These are phyloP conservation scores for Apiospora arundinis DNA, from an alignment of 2,329 filamentous ascomycete genomes.

Conservation along the genomic window DNA sequence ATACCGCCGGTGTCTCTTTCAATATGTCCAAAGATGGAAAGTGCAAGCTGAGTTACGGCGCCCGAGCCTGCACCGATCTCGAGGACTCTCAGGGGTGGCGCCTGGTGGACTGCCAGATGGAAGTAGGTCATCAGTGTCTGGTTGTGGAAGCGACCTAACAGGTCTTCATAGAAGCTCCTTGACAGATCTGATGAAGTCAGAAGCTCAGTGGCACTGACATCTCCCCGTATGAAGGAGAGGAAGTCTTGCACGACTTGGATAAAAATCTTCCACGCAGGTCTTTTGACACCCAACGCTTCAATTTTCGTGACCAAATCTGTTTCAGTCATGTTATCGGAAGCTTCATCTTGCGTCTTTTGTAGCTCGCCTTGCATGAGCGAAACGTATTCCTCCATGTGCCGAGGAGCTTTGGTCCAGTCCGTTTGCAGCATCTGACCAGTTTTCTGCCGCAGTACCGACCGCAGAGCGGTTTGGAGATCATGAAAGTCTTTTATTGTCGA, in stretches of 20 bases:
- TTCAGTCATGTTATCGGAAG: neutral
- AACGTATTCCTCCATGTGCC: slow-evolving; percentile 22
- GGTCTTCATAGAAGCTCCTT: neutral
- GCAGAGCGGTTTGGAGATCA: slow-evolving; percentile 15
- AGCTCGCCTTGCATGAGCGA: slow-evolving; percentile 2
- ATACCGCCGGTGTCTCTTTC: slow-evolving; percentile 14
- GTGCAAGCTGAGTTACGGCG: neutral
- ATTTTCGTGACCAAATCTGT: neutral
- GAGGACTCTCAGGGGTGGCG: slow-evolving; percentile 4
- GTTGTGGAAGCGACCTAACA: neutral
- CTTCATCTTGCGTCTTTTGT: neutral
- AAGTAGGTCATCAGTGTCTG: neutral
- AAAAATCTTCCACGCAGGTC: slow-evolving; percentile 23
- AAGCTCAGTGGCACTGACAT: neutral
- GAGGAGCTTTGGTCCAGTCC: slow-evolving; percentile 21
- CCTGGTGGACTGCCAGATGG: slow-evolving; percentile 7
- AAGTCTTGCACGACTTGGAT: slow-evolving; percentile 17
- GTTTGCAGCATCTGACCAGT: slow-evolving; percentile 2
- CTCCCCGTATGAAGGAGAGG: neutral
- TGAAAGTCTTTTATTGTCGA: neutral
- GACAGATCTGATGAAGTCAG: neutral
- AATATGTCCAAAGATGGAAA: slow-evolving; percentile 2
- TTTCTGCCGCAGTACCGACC: slow-evolving; percentile 1
- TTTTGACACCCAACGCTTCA: neutral
- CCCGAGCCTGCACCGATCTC: slow-evolving; percentile 15